phyloP scores from a whole-genome alignment of 2,329 filamentous ascomycete species.

The Daldinia sp. region DNA sequence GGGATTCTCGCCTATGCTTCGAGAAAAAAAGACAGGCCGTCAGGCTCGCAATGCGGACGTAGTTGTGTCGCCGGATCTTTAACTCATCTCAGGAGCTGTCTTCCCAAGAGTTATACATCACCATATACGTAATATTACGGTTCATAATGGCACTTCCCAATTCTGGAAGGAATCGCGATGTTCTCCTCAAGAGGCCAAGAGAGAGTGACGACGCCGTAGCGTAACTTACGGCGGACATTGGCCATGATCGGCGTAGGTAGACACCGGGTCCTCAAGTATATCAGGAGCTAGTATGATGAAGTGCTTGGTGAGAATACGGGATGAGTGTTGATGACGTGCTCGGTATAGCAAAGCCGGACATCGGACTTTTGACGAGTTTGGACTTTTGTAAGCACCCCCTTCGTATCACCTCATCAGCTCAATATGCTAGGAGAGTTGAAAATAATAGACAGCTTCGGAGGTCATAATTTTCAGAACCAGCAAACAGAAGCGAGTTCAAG shows the following conservation, averaged over 20 bases:
- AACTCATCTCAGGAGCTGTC: slow-evolving; percentile 33
- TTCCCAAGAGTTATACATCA: slow-evolving; percentile 33
- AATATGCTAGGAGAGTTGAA: not conserved
- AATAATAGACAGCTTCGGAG: not conserved
- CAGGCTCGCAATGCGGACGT: slow-evolving; percentile 35
- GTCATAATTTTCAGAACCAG: not conserved
- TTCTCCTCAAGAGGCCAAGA: slow-evolving; percentile 36
- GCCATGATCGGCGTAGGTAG: slow-evolving; percentile 36
- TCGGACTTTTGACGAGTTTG: slow-evolving; percentile 10
- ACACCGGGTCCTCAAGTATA: not conserved
- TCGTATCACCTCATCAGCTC: slow-evolving; percentile 6
- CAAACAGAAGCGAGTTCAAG: slow-evolving; percentile 6
- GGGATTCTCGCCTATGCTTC: slow-evolving; percentile 35
- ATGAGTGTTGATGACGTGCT: slow-evolving; percentile 8
- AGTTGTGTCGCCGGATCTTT: slow-evolving; percentile 41
- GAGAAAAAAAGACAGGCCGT: slow-evolving; percentile 24
- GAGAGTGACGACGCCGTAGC: slow-evolving; percentile 37
- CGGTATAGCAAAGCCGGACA: slow-evolving; percentile 11
- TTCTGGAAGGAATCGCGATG: slow-evolving; percentile 42
- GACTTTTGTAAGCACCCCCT: not conserved
- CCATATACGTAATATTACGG: slow-evolving; percentile 42
- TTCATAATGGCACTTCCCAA: slow-evolving; percentile 43
- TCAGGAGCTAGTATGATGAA: not conserved
- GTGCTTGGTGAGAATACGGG: slow-evolving; percentile 1
- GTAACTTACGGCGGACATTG: slow-evolving; percentile 32